Conservation (phyloP, 106 monocot genomes). For the Allium cepa region DNA sequence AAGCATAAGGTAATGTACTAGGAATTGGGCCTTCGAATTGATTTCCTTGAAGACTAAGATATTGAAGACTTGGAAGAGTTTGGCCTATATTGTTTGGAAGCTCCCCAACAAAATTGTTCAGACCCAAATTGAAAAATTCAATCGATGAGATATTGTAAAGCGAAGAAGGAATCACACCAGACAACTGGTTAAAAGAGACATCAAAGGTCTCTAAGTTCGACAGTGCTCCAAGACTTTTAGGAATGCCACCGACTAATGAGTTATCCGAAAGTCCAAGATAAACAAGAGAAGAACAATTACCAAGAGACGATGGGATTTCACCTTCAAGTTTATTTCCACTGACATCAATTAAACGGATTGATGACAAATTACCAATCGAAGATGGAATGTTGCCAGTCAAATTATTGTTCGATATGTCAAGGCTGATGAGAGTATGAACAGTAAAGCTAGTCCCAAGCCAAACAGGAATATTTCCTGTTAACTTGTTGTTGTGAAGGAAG, state of each 20-base stretch:
- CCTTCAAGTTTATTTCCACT: slow-evolving; percentile 15
- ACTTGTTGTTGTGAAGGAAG: slow-evolving; percentile 1
- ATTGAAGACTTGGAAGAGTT: slow-evolving; percentile 12
- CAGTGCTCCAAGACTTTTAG: slow-evolving; percentile 9
- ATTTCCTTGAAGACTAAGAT: slow-evolving; percentile 6
- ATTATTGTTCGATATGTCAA: slow-evolving; percentile 21
- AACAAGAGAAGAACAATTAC: slow-evolving; percentile 8
- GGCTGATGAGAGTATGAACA: neutral
- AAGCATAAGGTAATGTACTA: slow-evolving; percentile 6
- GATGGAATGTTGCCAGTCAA: slow-evolving; percentile 25
- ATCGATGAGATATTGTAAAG: slow-evolving; percentile 23
- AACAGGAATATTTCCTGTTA: slow-evolving; percentile 19
- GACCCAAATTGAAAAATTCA: neutral
- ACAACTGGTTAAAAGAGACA: slow-evolving; percentile 16
- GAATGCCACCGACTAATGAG: slow-evolving; percentile 6
- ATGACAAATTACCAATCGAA: slow-evolving; percentile 23
- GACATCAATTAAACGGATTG: slow-evolving; percentile 6
- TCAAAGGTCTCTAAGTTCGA: neutral
- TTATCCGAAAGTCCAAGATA: neutral
- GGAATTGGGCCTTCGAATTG: slow-evolving; percentile 17
- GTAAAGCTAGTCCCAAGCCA: neutral
- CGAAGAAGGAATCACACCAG: slow-evolving; percentile 24
- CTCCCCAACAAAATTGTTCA: slow-evolving; percentile 10
- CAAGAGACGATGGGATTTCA: slow-evolving; percentile 12
- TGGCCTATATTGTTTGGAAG: slow-evolving; percentile 9